These are phyloP conservation scores for Pholiota conissans DNA, from an alignment of 768 basidiomycete species.

Conservation along the genomic window DNA sequence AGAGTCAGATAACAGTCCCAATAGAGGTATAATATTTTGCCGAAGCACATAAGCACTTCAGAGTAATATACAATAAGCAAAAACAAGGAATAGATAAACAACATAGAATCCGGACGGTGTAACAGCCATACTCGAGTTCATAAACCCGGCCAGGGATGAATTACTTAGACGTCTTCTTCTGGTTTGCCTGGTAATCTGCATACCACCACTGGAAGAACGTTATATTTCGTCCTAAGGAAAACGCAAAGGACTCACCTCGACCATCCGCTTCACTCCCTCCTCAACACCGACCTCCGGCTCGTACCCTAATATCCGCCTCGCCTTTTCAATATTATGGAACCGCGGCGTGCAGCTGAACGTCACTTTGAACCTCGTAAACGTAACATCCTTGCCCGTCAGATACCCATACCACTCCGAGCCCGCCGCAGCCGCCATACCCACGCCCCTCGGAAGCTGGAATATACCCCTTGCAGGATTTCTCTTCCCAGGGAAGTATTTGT, in stretches of 20 bases:
- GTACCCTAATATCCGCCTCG: conserved; percentile 88
- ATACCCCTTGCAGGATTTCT: conserved; percentile 33
- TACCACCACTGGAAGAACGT: conserved; percentile 47
- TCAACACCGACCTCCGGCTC: conserved; percentile 88
- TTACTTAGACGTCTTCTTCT: conserved; percentile 28
- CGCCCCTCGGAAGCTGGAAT: conserved; percentile 53
- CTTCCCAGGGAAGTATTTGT: conserved; percentile 56
- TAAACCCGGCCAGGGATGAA: background rate
- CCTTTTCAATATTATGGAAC: conserved; percentile 95
- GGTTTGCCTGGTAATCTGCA: conserved; percentile 37
- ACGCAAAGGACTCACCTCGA: conserved; percentile 59
- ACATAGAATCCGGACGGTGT: background rate
- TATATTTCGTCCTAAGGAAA: background rate
- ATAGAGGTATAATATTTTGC: background rate
- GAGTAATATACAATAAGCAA: background rate
- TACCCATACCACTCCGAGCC: conserved; percentile 74
- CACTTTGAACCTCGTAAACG: conserved; percentile 86
- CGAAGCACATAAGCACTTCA: background rate
- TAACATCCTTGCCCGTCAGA: conserved; percentile 75
- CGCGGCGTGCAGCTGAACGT: conserved; percentile 75
- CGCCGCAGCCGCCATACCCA: conserved; percentile 74
- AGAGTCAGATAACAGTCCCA: background rate
- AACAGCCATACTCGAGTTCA: background rate
- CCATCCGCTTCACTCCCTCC: conserved; percentile 80
- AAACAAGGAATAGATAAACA: background rate